These are phyloP conservation scores for Solanum pimpinellifolium DNA, from an alignment of 257 asterid species.

Conservation along the genomic window DNA sequence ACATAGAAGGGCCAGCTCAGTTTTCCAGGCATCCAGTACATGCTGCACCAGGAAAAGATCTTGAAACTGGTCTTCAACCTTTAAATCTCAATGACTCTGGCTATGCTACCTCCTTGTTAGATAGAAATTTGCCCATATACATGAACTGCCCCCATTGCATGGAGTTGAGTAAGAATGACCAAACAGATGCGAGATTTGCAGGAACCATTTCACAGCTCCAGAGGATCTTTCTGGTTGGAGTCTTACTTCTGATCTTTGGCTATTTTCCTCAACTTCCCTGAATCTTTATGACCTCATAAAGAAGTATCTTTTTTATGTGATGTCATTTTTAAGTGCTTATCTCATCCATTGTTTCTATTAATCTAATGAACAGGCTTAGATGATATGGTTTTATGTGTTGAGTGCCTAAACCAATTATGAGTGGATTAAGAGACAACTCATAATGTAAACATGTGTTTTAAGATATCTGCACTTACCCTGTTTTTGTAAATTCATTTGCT, in stretches of 20 bases:
- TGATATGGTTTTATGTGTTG: not conserved
- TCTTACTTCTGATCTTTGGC: constrained; percentile 1
- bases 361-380: not conserved
- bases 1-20: constrained; percentile 27
- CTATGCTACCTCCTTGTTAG: constrained; percentile 42
- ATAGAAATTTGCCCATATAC: constrained; percentile 65
- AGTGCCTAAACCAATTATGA: not conserved
- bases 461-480: not conserved
- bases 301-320: not conserved
- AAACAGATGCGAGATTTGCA: constrained; percentile 45
- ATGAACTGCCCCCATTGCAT: constrained; percentile 91
- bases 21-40: constrained; percentile 23
- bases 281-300: not conserved
- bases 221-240: constrained; percentile 79
- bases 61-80: constrained; percentile 33
- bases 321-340: not conserved
- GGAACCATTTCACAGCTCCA: constrained; percentile 85
- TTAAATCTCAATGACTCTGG: constrained; percentile 32
- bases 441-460: not conserved
- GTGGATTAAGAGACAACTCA: not conserved
- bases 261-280: not conserved
- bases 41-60: constrained; percentile 25
- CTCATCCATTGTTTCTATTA: not conserved
- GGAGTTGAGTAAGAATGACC: constrained; percentile 32
- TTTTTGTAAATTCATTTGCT: not conserved